A percentile compares a stretch with the other conserved stretches of the same genome.
Conservation (phyloP, 441 rosid genomes). For the Eutrema salsugineum region DNA sequence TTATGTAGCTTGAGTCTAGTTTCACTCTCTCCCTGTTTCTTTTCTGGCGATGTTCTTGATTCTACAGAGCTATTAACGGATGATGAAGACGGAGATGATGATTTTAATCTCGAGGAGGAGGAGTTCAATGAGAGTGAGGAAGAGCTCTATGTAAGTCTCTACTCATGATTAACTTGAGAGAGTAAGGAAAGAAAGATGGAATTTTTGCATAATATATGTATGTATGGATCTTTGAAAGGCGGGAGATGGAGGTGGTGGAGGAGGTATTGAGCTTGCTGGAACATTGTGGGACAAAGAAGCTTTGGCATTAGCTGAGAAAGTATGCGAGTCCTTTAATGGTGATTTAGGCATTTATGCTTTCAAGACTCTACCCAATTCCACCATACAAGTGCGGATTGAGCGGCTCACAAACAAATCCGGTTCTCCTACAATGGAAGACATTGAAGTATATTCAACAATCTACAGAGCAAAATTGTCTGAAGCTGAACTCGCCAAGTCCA, state of each 20-base stretch:
- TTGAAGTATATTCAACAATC: slow-evolving; percentile 60
- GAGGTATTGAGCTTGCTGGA: slow-evolving; percentile 78
- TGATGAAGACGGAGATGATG: slow-evolving; percentile 45
- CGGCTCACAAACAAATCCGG: slow-evolving; percentile 75
- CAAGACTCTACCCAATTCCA: slow-evolving; percentile 55
- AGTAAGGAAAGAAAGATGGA: background rate
- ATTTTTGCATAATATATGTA: background rate
- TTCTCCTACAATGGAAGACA: slow-evolving; percentile 74
- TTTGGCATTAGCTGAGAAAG: slow-evolving; percentile 56
- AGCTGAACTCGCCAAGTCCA: slow-evolving; percentile 64
- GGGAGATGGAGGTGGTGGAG: slow-evolving; percentile 90
- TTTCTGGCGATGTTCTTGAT: background rate
- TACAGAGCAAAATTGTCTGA: slow-evolving; percentile 61
- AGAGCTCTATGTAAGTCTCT: slow-evolving; percentile 56
- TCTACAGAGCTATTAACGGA: slow-evolving; percentile 38
- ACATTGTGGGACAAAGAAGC: slow-evolving; percentile 88
- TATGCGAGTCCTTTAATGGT: slow-evolving; percentile 55
- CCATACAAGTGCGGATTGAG: slow-evolving; percentile 76
- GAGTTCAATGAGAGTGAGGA: slow-evolving; percentile 36
- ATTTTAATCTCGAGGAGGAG: slow-evolving; percentile 33
- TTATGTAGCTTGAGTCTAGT: background rate
- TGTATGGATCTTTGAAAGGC: slow-evolving; percentile 37
- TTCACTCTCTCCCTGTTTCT: background rate
- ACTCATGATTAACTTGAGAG: background rate
- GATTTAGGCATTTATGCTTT: slow-evolving; percentile 74